A percentile compares a stretch with the other conserved stretches of the same genome.
Conservation (phyloP, 2,329 filamentous ascomycete genomes). For the Cladorrhinum sp. region DNA sequence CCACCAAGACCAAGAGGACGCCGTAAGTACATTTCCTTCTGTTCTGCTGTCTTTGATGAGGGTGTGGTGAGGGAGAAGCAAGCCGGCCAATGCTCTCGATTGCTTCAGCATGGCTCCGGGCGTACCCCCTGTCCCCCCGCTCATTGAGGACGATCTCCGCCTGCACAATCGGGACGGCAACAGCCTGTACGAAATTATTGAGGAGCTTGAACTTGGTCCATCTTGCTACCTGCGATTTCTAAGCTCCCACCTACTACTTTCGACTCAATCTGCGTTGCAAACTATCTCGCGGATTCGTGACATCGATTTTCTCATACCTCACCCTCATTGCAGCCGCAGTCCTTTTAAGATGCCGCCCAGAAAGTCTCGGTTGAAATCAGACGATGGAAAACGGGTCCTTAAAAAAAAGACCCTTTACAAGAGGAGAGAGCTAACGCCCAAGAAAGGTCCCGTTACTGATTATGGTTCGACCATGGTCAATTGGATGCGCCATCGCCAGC, state of each 20-base stretch:
- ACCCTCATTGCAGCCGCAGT: not conserved
- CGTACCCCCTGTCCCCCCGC: not conserved
- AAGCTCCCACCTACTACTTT: not conserved
- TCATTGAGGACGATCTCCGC: not conserved
- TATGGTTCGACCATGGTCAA: conserved; percentile 87
- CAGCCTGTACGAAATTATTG: not conserved
- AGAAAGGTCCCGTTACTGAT: conserved; percentile 80
- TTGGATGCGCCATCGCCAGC: conserved; percentile 82
- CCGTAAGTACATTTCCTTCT: conserved; percentile 22
- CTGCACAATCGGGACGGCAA: not conserved
- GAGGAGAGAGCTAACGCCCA: conserved; percentile 7
- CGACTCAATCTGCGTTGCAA: not conserved
- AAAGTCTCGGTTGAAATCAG: not conserved
- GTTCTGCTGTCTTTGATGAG: not conserved
- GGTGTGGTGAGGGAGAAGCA: not conserved
- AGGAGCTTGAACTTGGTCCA: not conserved
- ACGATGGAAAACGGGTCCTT: not conserved
- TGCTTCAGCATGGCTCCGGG: not conserved
- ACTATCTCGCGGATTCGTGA: not conserved
- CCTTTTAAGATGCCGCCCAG: not conserved
- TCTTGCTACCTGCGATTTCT: not conserved
- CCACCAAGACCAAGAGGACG: conserved; percentile 24
- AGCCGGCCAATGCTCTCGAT: not conserved
- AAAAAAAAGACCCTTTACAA: conserved; percentile 9
- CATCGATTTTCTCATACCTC: not conserved